These are phyloP conservation scores for Cytospora piceicola DNA, from an alignment of 2,329 filamentous ascomycete genomes.

Conservation along the genomic window DNA sequence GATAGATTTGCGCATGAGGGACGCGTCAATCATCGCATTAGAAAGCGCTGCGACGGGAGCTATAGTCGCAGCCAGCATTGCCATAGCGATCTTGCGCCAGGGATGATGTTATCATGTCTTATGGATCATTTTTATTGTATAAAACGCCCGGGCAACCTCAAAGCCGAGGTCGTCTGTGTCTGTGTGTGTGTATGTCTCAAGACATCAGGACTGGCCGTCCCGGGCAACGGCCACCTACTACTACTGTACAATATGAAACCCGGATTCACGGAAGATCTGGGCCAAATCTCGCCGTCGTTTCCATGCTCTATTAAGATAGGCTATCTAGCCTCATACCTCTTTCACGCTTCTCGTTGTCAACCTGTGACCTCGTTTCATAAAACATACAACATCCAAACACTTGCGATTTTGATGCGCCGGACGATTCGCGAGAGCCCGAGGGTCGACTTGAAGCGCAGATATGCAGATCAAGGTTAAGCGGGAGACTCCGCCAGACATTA, in stretches of 20 bases:
- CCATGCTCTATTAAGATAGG: slow-evolving; percentile 29
- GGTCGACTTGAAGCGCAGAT: not conserved
- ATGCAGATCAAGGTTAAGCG: not conserved
- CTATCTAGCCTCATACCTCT: slow-evolving; percentile 20
- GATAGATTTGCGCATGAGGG: slow-evolving; percentile 67
- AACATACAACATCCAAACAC: slow-evolving; percentile 25
- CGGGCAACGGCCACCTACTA: not conserved
- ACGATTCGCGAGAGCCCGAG: not conserved
- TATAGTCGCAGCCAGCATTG: slow-evolving; percentile 58
- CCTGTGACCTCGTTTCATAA: slow-evolving; percentile 24
- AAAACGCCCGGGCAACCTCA: slow-evolving; percentile 1
- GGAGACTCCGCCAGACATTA: slow-evolving; percentile 4
- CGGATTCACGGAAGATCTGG: not conserved
- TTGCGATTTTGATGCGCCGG: slow-evolving; percentile 14
- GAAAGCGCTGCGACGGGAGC: slow-evolving; percentile 71
- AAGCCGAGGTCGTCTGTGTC: slow-evolving; percentile 5
- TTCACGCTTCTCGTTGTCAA: slow-evolving; percentile 22
- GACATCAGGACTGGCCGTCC: not conserved
- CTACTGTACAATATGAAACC: slow-evolving; percentile 3
- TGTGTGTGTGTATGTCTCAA: not conserved
- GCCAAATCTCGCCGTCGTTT: slow-evolving; percentile 15
- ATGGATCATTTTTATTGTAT: slow-evolving; percentile 21
- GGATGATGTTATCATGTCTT: slow-evolving; percentile 31
- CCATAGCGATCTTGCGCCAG: slow-evolving; percentile 51
- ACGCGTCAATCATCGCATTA: slow-evolving; percentile 70